Conservation (phyloP, 2,329 filamentous ascomycete species). For the Pseudogymnoascus sp. region DNA sequence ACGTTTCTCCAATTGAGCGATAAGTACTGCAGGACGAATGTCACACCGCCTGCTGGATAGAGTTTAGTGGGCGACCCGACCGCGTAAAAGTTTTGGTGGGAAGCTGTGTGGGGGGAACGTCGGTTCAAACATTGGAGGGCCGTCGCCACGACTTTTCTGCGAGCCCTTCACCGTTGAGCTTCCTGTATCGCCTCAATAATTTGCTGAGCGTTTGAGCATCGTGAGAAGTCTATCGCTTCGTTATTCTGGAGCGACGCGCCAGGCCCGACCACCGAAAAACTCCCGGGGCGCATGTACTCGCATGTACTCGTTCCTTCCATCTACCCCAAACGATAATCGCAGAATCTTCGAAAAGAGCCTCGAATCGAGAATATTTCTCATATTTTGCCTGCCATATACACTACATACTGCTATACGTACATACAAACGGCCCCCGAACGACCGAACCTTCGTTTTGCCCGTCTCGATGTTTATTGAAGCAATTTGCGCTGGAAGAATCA, state of each 20-base stretch:
- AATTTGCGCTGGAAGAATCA: background rate
- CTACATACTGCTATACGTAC: background rate
- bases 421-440: background rate
- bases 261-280: background rate
- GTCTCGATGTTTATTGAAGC: constrained; percentile 7
- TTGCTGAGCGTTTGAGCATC: background rate
- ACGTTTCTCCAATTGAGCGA: background rate
- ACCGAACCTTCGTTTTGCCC: background rate
- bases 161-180: background rate
- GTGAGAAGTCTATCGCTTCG: background rate
- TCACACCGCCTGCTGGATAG: background rate
- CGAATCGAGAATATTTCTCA: background rate
- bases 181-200: constrained; percentile 1
- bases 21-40: background rate
- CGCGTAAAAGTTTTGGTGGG: constrained; percentile 7
- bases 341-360: background rate
- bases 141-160: background rate
- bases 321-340: background rate
- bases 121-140: background rate
- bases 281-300: background rate
- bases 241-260: background rate
- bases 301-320: background rate
- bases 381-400: background rate
- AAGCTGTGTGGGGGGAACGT: constrained; percentile 1
- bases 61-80: background rate